Evolutionary conservation across 371 early-diverging fungal species (phyloP), one percentile per base, ranked within the genome.

Genomic region (Dichotomocladium elegans): DNA sequence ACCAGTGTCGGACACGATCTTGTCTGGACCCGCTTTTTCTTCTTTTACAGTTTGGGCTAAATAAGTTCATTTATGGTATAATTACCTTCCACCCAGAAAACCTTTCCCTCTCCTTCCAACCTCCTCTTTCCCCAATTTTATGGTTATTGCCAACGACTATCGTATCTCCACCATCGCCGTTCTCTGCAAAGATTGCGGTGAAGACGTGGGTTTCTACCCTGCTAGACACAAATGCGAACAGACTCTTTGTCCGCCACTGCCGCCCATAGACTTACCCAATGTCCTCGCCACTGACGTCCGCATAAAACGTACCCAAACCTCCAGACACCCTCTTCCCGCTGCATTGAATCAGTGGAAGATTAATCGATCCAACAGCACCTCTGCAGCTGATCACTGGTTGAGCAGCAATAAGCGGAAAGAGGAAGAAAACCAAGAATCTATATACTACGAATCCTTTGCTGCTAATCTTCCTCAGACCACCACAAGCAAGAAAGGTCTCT

Each of bases 201-300:
- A 80, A 33, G 87, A 87, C 51, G 87, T 87, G 15, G 87, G 87
- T 3, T 47, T 76, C 8, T 87, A 85, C 48, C 87, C 87, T 12
- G 83, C 83, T 29, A 65, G 80, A 35, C 87, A 87, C 57, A 78
- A 79, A 47, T 87, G 87, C 56, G 63, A 63, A 14, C 54, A 64
- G 4, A 55, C 69, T 0, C 61, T 61, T 37, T 55, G 74, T 51
- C 76, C 77, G 2, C 68, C 73, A 6, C 51, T 74, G 54, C 76
- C 80, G 19, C 46, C 70, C 14, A 44, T 44, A 12, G 29, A 44
- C 19, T 26, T 44, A 3, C 28, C n/a, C n/a, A n/a, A n/a, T n/a
- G n/a, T n/a, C n/a, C n/a, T n/a, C n/a, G n/a, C n/a, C n/a, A n/a
- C n/a, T n/a, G n/a, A n/a, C n/a, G n/a, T n/a, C n/a, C n/a, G n/a